Percentiles rank a stretch among this genome's conserved stretches.
Conservation (phyloP, 805 yeast genomes). For the Soucietia sequanensis region DNA sequence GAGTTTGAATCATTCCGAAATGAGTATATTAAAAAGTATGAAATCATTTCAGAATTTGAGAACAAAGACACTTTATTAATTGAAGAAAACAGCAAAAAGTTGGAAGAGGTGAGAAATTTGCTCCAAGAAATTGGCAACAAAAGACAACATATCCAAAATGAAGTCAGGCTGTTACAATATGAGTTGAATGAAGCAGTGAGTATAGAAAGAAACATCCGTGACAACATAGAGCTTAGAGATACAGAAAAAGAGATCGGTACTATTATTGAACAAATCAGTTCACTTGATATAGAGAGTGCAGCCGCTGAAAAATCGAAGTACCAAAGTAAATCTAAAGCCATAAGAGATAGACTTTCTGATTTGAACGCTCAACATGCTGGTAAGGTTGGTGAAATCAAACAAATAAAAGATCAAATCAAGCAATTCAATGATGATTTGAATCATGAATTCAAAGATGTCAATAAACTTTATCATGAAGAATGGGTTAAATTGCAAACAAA, state of each 20-base stretch:
- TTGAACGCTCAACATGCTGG: conserved; percentile 68
- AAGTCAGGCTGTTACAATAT: conserved; percentile 34
- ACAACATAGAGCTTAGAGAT: conserved; percentile 59
- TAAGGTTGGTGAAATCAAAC: conserved; percentile 81
- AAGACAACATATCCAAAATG: conserved; percentile 20
- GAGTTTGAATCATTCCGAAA: conserved; percentile 10
- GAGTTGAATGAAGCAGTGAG: conserved; percentile 55
- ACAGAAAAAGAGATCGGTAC: conserved; percentile 37
- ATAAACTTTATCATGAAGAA: conserved; percentile 60
- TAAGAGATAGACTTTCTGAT: conserved; percentile 50
- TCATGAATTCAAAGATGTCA: conserved; percentile 70
- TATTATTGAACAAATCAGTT: conserved; percentile 38
- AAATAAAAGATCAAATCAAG: conserved; percentile 68
- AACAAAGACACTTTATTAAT: conserved; percentile 10
- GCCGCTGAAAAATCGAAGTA: conserved; percentile 59
- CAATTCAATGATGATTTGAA: conserved; percentile 56
- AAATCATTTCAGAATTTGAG: conserved; percentile 1
- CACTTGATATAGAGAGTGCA: conserved; percentile 56
- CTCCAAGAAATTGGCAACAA: conserved; percentile 11
- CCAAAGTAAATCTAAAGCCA: conserved; percentile 51
- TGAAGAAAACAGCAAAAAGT: conserved; percentile 17
- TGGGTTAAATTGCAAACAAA: conserved; percentile 77
- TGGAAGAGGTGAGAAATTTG: conserved; percentile 6
- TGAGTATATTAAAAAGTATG: conserved; percentile 20
- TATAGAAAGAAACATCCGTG: conserved; percentile 60